Conservation (phyloP, 1,139 yeast species). For the Yamadazyma atmosphaerica region DNA sequence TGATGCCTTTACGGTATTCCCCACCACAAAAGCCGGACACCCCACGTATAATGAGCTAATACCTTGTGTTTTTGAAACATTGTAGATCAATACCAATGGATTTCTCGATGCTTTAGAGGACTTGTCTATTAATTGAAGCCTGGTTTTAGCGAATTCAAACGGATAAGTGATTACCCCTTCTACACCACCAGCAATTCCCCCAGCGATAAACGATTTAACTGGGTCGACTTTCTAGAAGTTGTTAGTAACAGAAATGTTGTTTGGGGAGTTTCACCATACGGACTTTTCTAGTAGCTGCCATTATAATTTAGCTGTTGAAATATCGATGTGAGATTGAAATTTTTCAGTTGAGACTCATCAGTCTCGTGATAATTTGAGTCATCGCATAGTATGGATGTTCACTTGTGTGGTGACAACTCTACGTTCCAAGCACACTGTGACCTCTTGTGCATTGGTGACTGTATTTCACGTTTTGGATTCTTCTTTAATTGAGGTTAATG, state of each 20-base stretch:
- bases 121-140: conserved; percentile 82
- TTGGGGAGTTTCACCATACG: too few species aligned
- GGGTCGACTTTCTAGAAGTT: conserved; percentile 46
- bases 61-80: conserved; percentile 79
- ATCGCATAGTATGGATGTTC: too few species aligned
- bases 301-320: conserved; percentile 2
- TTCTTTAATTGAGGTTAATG: too few species aligned
- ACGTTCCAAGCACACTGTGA: too few species aligned
- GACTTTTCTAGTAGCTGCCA: conserved; percentile 10
- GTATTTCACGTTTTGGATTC: too few species aligned
- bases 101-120: conserved; percentile 69
- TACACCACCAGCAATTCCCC: conserved; percentile 92
- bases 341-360: too few species aligned
- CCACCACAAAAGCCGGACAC: conserved; percentile 96
- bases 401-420: too few species aligned
- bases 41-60: conserved; percentile 81
- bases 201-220: conserved; percentile 80
- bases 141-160: conserved; percentile 93
- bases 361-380: too few species aligned
- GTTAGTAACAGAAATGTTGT: conserved; percentile 7
- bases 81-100: conserved; percentile 77
- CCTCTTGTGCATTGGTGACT: too few species aligned
- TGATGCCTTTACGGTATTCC: conserved; percentile 94
- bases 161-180: conserved; percentile 93
- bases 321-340: conserved; percentile 4